A percentile compares a stretch with the other conserved stretches of the same genome.
These are phyloP conservation scores for Neolentinus lepideus DNA, from an alignment of 1,284 basidiomycete genomes.

Conservation along the genomic window DNA sequence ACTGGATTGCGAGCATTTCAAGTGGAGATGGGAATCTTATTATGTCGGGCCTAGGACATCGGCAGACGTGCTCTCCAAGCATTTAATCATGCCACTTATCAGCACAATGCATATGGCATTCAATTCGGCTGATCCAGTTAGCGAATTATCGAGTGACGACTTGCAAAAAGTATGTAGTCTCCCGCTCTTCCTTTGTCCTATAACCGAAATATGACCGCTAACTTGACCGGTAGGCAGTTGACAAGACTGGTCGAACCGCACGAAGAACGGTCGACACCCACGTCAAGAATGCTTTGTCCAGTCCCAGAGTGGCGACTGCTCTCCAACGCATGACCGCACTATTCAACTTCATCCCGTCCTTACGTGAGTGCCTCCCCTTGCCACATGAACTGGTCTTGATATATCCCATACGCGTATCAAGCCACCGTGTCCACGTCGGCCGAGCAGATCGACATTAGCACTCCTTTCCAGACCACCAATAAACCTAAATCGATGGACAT, in stretches of 20 bases:
- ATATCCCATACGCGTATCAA: not conserved
- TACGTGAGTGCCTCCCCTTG: constrained; percentile 47
- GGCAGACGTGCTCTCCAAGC: constrained; percentile 64
- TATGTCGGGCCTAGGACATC: constrained; percentile 54
- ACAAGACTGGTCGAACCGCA: constrained; percentile 60
- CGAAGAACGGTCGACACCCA: constrained; percentile 64
- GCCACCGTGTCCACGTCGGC: not conserved
- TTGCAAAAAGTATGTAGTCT: constrained; percentile 51
- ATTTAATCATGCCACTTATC: constrained; percentile 69
- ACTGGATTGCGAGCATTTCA: constrained; percentile 50
- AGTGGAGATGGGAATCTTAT: constrained; percentile 73
- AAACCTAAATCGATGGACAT: not conserved
- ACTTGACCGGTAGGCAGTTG: constrained; percentile 43
- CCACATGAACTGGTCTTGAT: not conserved
- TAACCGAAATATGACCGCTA: constrained; percentile 3
- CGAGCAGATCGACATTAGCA: not conserved
- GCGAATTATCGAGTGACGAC: constrained; percentile 45
- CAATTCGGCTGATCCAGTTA: constrained; percentile 46
- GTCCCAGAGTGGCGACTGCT: constrained; percentile 55
- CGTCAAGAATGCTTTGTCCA: constrained; percentile 59
- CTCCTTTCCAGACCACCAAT: not conserved
- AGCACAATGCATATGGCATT: constrained; percentile 62
- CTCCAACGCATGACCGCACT: constrained; percentile 63
- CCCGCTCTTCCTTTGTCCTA: constrained; percentile 4
- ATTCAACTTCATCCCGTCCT: constrained; percentile 53